Percentiles rank a stretch among this genome's conserved stretches.
phyloP scores from a whole-genome alignment of 2,329 filamentous ascomycete genomes.

The Phyllosticta citriasiana region DNA sequence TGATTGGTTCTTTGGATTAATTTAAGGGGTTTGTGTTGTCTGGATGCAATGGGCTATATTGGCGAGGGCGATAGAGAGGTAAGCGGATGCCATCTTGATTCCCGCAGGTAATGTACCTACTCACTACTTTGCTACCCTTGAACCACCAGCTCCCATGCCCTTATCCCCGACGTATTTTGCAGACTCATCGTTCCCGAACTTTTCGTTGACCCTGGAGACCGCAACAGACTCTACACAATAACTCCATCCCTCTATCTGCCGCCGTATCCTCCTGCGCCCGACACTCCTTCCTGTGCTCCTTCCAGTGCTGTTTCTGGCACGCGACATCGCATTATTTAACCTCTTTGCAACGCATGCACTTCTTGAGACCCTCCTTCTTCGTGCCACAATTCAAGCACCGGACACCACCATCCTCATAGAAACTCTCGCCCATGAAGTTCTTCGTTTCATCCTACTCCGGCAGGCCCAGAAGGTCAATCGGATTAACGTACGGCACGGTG shows the following conservation, averaged over 20 bases:
- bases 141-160: too few relatives aligned
- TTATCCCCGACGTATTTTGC: too few relatives aligned
- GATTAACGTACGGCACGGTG: background rate
- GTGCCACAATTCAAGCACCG: background rate
- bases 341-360: background rate
- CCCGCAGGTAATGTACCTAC: too few relatives aligned
- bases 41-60: too few relatives aligned
- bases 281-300: background rate
- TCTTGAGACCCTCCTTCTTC: background rate
- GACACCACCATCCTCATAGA: background rate
- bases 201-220: too few relatives aligned
- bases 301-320: slow-evolving; percentile 1
- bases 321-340: background rate
- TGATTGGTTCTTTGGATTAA: too few relatives aligned
- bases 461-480: background rate
- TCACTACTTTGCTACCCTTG: too few relatives aligned
- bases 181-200: too few relatives aligned
- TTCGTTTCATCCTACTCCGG: background rate
- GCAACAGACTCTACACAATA: too few relatives aligned
- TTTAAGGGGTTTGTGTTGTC: too few relatives aligned
- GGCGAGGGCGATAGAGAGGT: too few relatives aligned
- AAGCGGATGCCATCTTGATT: too few relatives aligned
- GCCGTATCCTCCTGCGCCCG: background rate
- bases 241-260: background rate
- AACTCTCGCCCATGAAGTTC: background rate